A percentile compares a stretch with the other conserved stretches of the same genome.
phyloP scores from a whole-genome alignment of 1,284 basidiomycete species.

The Marasmius tenuissimus region DNA sequence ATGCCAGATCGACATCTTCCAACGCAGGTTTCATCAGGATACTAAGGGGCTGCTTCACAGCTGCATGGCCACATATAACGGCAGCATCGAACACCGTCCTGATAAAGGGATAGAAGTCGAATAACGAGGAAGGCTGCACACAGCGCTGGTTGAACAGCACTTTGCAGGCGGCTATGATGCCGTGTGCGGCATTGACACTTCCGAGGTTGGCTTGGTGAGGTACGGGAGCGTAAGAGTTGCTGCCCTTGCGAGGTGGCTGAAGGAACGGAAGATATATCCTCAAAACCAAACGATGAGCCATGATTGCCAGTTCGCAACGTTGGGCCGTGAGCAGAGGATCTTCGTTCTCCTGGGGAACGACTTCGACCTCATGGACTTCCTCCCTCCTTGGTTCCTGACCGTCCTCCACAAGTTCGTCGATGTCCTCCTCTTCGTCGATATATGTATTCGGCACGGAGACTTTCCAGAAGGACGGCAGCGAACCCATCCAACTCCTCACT shows the following conservation, averaged over 20 bases:
- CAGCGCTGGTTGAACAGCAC: constrained; percentile 41
- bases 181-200: constrained; percentile 60
- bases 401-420: not conserved
- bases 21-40: constrained; percentile 47
- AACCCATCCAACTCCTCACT: constrained; percentile 50
- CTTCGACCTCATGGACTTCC: constrained; percentile 15
- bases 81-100: constrained; percentile 62
- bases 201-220: constrained; percentile 53
- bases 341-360: constrained; percentile 16
- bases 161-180: constrained; percentile 50
- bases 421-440: not conserved
- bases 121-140: constrained; percentile 32
- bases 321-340: constrained; percentile 38
- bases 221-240: constrained; percentile 21
- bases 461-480: constrained; percentile 43
- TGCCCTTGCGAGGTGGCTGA: constrained; percentile 19
- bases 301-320: constrained; percentile 58
- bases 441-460: not conserved
- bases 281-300: constrained; percentile 59
- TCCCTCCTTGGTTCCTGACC: not conserved
- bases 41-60: constrained; percentile 48
- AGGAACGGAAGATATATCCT: constrained; percentile 70
- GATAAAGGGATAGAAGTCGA: constrained; percentile 61
- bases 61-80: constrained; percentile 59
- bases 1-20: constrained; percentile 47